These are phyloP conservation scores for Sclerotinia nivalis DNA, from an alignment of 2,329 filamentous ascomycete species.

Conservation along the genomic window DNA sequence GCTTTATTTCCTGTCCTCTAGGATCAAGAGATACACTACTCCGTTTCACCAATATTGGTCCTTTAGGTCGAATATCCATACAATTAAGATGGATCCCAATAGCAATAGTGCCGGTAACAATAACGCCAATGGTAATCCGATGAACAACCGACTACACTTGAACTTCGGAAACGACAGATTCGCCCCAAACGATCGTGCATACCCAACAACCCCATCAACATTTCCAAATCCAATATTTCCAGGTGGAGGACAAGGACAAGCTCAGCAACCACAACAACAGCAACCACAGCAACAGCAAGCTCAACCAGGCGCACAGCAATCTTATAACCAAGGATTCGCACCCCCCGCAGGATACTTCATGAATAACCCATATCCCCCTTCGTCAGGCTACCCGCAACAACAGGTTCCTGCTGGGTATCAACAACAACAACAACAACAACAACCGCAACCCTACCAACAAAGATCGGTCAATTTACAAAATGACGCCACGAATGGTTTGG, in stretches of 20 bases:
- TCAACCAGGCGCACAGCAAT: conserved; percentile 44
- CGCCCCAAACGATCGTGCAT: conserved; percentile 65
- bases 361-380: conserved; percentile 51
- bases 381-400: conserved; percentile 51
- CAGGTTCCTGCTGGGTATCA: conserved; percentile 50
- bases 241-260: conserved; percentile 37
- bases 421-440: conserved; percentile 50
- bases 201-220: conserved; percentile 89
- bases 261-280: conserved; percentile 42
- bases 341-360: conserved; percentile 57
- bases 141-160: conserved; percentile 37
- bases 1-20: conserved; percentile 5
- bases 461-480: conserved; percentile 60
- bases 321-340: conserved; percentile 50
- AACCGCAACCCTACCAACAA: conserved; percentile 50
- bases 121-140: conserved; percentile 27
- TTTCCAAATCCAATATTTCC: conserved; percentile 82
- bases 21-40: conserved; percentile 19
- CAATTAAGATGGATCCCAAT: conserved; percentile 24
- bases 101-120: conserved; percentile 24
- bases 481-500: conserved; percentile 86
- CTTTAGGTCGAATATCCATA: conserved; percentile 1
- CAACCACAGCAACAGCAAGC: conserved; percentile 43
- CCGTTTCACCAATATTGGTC: conserved; percentile 4
- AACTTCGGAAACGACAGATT: conserved; percentile 54